Evolutionary conservation across 2,329 filamentous ascomycete genomes (phyloP).

Genomic region (Scedosporium minutisporum): DNA sequence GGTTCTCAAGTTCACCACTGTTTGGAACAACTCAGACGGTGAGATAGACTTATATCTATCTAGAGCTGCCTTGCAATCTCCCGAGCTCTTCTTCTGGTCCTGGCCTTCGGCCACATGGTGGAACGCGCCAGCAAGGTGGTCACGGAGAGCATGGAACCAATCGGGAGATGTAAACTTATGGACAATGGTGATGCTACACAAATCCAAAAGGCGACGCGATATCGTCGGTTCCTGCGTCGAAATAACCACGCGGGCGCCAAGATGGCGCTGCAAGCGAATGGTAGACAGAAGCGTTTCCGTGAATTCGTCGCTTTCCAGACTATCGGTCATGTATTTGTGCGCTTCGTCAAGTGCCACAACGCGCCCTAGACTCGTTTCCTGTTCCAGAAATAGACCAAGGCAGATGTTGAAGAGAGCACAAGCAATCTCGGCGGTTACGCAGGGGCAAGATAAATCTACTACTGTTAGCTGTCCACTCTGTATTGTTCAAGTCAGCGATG

Average conservation of each 20-base stretch:
- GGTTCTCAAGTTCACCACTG: too few relatives aligned
- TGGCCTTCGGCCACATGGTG: not conserved
- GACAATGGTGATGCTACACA: conserved; percentile 63
- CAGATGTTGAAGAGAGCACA: conserved; percentile 67
- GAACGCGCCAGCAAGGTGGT: conserved; percentile 32
- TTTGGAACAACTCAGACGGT: too few relatives aligned
- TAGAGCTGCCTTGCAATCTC: too few relatives aligned
- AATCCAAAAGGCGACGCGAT: conserved; percentile 55
- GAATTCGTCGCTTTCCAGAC: conserved; percentile 44
- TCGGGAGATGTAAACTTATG: conserved; percentile 61
- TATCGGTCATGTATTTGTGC: conserved; percentile 61
- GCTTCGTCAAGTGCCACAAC: conserved; percentile 68
- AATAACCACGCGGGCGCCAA: conserved; percentile 57
- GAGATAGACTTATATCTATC: too few relatives aligned
- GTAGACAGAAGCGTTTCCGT: conserved; percentile 52
- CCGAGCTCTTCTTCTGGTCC: too few relatives aligned
- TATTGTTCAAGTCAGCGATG: too few relatives aligned
- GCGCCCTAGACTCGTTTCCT: conserved; percentile 35
- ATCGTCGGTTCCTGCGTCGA: conserved; percentile 72
- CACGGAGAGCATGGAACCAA: conserved; percentile 41
- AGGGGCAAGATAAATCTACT: conserved; percentile 64
- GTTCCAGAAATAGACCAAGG: conserved; percentile 54
- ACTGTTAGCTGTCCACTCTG: conserved; percentile 25
- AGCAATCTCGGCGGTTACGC: conserved; percentile 54
- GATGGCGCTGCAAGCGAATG: conserved; percentile 63